Base-by-base conservation (phyloP, 202 grass and related monocot genomes). In the Saccharum hybrid region DNA sequence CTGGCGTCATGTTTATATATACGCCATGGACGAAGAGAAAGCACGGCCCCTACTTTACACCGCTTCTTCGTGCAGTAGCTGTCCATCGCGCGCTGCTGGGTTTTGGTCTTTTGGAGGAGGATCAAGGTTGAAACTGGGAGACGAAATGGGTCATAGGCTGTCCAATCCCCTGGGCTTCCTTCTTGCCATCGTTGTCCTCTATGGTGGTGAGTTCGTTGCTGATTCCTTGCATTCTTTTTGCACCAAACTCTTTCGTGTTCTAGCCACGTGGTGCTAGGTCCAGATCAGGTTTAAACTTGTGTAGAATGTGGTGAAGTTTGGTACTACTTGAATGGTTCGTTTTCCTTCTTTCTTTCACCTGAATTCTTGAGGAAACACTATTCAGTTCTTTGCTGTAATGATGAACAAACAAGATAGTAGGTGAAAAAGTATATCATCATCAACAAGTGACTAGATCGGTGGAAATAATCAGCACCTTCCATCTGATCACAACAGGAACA, bases 21-120 rank as follows among this genome's bases (percentile, higher is more conserved):
- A 89, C 62, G 71, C 85, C 68, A 63, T 56, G 43, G 19, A 19
- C 23, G 48, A 18, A 66, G 78, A 74, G 72, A 85, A 63, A 88
- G 77, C 75, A 68, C 84, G 77, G 66, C 75, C 79, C 81, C 88
- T 88, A 78, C 83, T 88, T 88, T 93, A 79, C 87, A 86, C 71
- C 86, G 71, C 77, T 79, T 70, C 40, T 7, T 63, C 71, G 72
- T 82, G 60, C 10, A 54, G 48, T 65, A 48, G 73, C 68, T 63
- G 74, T 77, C 79, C 23, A 41, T 16, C 10, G 23, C 43, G 11
- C 2, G 48, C 56, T 33, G 38, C 76, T 71, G 51, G 51, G 43
- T 57, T 41, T 57, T 68, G 45, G 14, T 30, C 36, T 39, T 76
- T 23, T 74, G 66, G 68, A 41, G 48, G 59, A 18, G 30, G 3